Evolutionary conservation across 305 asterid genomes (phyloP).

Genomic region (Galium porrigens): DNA sequence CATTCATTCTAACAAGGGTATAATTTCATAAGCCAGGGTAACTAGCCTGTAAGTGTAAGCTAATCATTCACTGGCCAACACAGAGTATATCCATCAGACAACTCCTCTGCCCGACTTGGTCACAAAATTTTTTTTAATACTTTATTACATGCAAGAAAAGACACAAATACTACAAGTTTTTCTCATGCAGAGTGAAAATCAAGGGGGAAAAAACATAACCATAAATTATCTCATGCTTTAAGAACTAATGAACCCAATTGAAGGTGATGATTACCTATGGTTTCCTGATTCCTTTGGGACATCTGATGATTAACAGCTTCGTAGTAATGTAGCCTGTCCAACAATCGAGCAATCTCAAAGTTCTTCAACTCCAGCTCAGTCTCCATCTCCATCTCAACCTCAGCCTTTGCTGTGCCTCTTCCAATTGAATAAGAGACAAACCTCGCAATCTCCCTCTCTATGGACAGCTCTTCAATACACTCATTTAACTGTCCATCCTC

Average conservation of each 20-base stretch:
- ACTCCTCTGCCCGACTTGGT: neutral
- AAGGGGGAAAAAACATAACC: neutral
- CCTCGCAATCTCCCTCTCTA: constrained; percentile 46
- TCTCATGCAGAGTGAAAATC: neutral
- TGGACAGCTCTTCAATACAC: constrained; percentile 43
- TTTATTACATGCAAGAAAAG: neutral
- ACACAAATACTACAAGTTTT: neutral
- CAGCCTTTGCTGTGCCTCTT: constrained; percentile 79
- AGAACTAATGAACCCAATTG: neutral
- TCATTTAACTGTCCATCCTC: constrained; percentile 38
- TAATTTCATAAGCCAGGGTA: neutral
- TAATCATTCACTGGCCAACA: neutral
- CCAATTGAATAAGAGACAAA: constrained; percentile 65
- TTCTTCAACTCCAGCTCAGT: constrained; percentile 59
- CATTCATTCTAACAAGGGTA: neutral
- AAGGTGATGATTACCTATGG: constrained; percentile 42
- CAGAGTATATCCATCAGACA: neutral
- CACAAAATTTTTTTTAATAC: too few species aligned
- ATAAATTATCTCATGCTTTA: neutral
- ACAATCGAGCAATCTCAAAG: constrained; percentile 64
- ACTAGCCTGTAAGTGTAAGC: neutral
- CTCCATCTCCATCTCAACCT: constrained; percentile 68
- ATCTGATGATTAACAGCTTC: constrained; percentile 81
- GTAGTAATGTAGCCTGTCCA: constrained; percentile 63
- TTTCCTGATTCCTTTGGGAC: constrained; percentile 92